These are phyloP conservation scores for Rubroboletus satanas DNA, from an alignment of 768 basidiomycete genomes.

Conservation along the genomic window DNA sequence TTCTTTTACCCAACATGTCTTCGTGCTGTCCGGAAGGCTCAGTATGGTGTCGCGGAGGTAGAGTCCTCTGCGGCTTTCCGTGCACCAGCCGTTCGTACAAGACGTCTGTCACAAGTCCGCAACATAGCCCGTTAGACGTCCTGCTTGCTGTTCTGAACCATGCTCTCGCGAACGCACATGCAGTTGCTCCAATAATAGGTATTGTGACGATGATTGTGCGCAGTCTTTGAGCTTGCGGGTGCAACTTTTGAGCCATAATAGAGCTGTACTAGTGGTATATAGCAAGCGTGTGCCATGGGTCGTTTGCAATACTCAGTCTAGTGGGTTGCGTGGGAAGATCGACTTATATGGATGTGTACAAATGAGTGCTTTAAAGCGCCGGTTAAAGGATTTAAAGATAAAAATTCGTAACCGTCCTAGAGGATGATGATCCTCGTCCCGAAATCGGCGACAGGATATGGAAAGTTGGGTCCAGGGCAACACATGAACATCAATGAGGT, in stretches of 20 bases:
- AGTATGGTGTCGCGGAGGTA: constrained; percentile 24
- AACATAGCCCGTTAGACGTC: constrained; percentile 5
- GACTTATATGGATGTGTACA: too few species aligned
- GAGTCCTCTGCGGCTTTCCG: constrained; percentile 44
- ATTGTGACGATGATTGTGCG: constrained; percentile 58
- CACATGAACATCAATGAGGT: constrained; percentile 60
- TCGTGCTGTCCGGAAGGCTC: constrained; percentile 9
- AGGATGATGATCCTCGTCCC: constrained; percentile 47
- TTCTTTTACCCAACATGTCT: background rate
- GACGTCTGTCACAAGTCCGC: constrained; percentile 42
- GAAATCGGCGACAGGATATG: constrained; percentile 44
- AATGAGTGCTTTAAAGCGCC: too few species aligned
- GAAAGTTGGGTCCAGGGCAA: constrained; percentile 49
- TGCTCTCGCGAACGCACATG: constrained; percentile 41
- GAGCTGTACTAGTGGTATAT: background rate
- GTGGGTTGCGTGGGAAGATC: background rate
- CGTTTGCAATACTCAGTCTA: background rate
- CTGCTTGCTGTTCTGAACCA: background rate
- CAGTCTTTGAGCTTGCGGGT: constrained; percentile 43
- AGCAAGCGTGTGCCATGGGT: too few species aligned
- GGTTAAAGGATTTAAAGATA: too few species aligned
- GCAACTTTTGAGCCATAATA: constrained; percentile 33
- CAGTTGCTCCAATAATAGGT: constrained; percentile 62
- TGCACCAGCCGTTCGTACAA: constrained; percentile 62
- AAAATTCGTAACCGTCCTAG: background rate